phyloP scores from a whole-genome alignment of 192 early-diverging fungal species.

The Backusella morwellensis region DNA sequence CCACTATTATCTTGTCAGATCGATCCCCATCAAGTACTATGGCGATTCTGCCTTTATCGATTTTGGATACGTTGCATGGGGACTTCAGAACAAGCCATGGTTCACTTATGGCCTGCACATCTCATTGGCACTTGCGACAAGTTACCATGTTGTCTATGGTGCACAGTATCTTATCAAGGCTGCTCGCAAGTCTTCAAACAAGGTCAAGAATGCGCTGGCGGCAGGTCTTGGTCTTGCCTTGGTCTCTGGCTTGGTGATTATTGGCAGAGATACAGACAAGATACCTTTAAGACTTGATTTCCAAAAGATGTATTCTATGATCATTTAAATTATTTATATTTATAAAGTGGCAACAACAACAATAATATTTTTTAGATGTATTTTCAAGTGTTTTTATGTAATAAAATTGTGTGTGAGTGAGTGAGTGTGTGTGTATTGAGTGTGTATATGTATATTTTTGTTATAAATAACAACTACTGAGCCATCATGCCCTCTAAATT shows the following conservation, averaged over 20 bases:
- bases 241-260: neutral
- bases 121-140: constrained; percentile 1
- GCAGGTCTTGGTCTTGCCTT: constrained; percentile 12
- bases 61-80: constrained; percentile 24
- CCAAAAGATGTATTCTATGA: neutral
- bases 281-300: constrained; percentile 16
- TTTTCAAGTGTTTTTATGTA: neutral
- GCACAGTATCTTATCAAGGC: neutral
- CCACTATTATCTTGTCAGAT: constrained; percentile 22
- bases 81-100: constrained; percentile 24
- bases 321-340: neutral
- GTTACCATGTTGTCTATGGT: constrained; percentile 25
- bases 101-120: constrained; percentile 20
- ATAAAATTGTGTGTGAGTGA: neutral
- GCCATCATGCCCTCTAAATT: constrained; percentile 34
- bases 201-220: neutral
- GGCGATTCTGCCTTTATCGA: constrained; percentile 36
- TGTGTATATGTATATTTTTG: neutral
- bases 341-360: neutral
- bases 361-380: neutral
- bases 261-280: constrained; percentile 8
- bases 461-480: constrained; percentile 1
- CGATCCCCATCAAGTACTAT: constrained; percentile 16
- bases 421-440: no score
- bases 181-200: neutral